phyloP scores from a whole-genome alignment of 1,139 yeast genomes.

The Scheffersomyces titani region DNA sequence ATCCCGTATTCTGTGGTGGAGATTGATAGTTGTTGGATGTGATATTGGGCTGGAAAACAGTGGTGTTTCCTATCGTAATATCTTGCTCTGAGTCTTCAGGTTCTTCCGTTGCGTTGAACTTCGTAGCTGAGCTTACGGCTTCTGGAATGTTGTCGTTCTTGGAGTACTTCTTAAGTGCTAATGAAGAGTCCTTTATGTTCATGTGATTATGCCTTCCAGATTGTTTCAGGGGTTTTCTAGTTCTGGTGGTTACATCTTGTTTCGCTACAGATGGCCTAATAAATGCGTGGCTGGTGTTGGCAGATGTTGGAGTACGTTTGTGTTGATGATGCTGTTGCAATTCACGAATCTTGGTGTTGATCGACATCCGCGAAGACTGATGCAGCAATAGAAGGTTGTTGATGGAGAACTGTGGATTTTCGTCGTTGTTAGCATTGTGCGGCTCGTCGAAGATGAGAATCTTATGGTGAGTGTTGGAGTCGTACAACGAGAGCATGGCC shows the following conservation, averaged over 20 bases:
- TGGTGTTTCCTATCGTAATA: constrained; percentile 3
- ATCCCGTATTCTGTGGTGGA: constrained; percentile 36
- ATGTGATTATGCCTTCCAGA: constrained; percentile 35
- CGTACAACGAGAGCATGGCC: constrained; percentile 56
- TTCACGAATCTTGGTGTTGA: constrained; percentile 33
- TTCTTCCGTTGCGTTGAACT: not conserved
- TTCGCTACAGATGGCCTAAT: not conserved
- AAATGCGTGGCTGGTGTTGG: not conserved
- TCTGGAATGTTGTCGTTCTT: constrained; percentile 1
- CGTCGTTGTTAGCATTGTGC: constrained; percentile 20
- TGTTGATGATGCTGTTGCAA: constrained; percentile 13
- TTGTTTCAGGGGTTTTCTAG: constrained; percentile 1
- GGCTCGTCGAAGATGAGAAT: constrained; percentile 33
- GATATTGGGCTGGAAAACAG: not conserved
- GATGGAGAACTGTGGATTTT: constrained; percentile 43
- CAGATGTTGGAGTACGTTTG: constrained; percentile 9
- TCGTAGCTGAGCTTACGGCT: not conserved
- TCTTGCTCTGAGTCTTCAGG: constrained; percentile 3
- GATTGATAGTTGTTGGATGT: constrained; percentile 2
- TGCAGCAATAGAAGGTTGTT: constrained; percentile 43
- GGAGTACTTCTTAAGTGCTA: constrained; percentile 37
- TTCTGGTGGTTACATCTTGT: not conserved
- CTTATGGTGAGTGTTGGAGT: constrained; percentile 36
- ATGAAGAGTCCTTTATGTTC: constrained; percentile 44
- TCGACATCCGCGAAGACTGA: constrained; percentile 39